Percentiles rank a stretch among this genome's conserved stretches.
Evolutionary conservation across 768 basidiomycete genomes (phyloP).

Genomic region (Mycena vulgaris): DNA sequence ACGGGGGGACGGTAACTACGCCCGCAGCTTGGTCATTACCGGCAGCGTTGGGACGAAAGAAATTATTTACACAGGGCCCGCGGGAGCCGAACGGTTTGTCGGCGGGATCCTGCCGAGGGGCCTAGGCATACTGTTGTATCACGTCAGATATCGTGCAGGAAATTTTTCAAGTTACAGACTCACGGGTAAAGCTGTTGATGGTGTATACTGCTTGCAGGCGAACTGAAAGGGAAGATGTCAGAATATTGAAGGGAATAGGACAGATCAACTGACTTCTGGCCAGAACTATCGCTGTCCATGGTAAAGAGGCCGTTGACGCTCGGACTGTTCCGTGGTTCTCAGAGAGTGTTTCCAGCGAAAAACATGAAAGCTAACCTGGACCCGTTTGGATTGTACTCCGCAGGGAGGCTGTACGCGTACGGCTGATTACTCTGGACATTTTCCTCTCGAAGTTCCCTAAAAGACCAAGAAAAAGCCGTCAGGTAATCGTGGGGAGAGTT

Average conservation of each 20-base stretch:
- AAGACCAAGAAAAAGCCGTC: too few relatives aligned
- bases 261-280: background rate
- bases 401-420: too few relatives aligned
- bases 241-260: background rate
- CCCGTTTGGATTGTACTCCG: too few relatives aligned
- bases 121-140: background rate
- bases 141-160: background rate
- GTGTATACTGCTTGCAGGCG: background rate
- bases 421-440: too few relatives aligned
- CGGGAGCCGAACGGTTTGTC: too few relatives aligned
- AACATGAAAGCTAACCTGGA: background rate
- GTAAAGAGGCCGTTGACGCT: background rate
- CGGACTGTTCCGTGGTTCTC: background rate
- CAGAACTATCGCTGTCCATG: background rate
- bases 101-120: background rate
- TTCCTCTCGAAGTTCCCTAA: too few relatives aligned
- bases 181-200: background rate
- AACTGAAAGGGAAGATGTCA: background rate
- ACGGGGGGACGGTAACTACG: too few relatives aligned
- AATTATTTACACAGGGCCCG: too few relatives aligned
- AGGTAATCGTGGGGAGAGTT: too few relatives aligned
- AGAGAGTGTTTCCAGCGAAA: background rate
- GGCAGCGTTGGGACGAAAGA: too few relatives aligned
- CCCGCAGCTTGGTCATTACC: too few relatives aligned
- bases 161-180: background rate